Conservation (phyloP, 768 basidiomycete species). For the Candolleomyces aberdarensis region DNA sequence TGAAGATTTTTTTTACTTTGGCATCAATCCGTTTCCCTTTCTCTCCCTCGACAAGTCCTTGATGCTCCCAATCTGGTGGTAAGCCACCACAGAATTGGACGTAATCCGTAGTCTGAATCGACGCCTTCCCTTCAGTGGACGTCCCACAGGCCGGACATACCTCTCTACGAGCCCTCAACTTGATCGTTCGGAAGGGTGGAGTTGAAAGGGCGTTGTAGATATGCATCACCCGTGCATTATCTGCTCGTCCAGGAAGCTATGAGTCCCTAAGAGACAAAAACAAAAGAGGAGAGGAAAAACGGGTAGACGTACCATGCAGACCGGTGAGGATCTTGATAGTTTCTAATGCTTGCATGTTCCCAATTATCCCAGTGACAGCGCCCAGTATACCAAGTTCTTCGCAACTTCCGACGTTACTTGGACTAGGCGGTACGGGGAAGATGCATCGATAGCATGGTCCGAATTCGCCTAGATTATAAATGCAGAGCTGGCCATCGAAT, state of each 20-base stretch:
- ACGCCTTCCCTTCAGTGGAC: conserved; percentile 8
- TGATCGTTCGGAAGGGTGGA: conserved; percentile 79
- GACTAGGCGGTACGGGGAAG: conserved; percentile 77
- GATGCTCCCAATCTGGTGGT: conserved; percentile 59
- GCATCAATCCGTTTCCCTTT: conserved; percentile 40
- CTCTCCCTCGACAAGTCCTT: conserved; percentile 44
- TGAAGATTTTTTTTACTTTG: conserved; percentile 41
- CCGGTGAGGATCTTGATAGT: conserved; percentile 77
- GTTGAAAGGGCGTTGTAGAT: conserved; percentile 69
- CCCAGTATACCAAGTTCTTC: conserved; percentile 90
- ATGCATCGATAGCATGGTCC: conserved; percentile 95
- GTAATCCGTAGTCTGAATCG: conserved; percentile 53
- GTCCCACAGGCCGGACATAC: conserved; percentile 76
- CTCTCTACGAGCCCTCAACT: conserved; percentile 66
- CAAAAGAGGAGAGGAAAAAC: background rate
- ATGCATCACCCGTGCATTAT: conserved; percentile 60
- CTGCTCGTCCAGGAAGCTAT: conserved; percentile 27
- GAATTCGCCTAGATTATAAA: conserved; percentile 63
- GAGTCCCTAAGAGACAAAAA: background rate
- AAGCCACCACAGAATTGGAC: conserved; percentile 83
- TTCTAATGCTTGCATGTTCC: conserved; percentile 86
- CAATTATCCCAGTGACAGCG: conserved; percentile 85
- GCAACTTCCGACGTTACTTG: conserved; percentile 67
- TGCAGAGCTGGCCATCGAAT: conserved; percentile 77
- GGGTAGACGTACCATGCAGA: conserved; percentile 48